phyloP scores from a whole-genome alignment of 2,329 filamentous ascomycete genomes.

The Microdochium paspali region DNA sequence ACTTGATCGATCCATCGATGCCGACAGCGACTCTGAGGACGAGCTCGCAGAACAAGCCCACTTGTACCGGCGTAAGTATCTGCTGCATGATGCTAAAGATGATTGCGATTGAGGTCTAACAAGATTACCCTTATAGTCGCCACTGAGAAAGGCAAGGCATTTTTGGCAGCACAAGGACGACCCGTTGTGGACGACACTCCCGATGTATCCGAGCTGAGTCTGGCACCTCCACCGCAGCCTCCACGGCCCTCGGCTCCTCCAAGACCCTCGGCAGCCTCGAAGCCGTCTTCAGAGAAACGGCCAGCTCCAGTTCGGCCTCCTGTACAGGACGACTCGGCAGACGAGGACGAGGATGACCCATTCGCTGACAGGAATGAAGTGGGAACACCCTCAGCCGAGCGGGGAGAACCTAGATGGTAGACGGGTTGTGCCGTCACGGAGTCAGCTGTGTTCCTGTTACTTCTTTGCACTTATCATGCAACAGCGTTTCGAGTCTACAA shows the following conservation, averaged over 20 bases:
- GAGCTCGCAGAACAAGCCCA: constrained; percentile 59
- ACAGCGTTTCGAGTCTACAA: too few species aligned
- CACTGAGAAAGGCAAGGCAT: constrained; percentile 38
- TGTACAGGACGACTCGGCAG: constrained; percentile 46
- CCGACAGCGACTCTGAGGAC: constrained; percentile 62
- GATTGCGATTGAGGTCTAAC: not conserved
- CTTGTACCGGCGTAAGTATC: constrained; percentile 46
- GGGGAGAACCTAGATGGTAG: constrained; percentile 23
- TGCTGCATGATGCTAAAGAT: too few species aligned
- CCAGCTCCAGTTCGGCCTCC: constrained; percentile 24
- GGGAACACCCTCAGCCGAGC: constrained; percentile 26
- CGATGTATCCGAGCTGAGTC: constrained; percentile 34
- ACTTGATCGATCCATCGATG: constrained; percentile 76
- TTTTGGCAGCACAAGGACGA: not conserved
- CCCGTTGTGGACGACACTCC: not conserved
- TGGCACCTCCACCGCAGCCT: constrained; percentile 23
- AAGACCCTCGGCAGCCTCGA: constrained; percentile 32
- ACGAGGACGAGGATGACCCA: constrained; percentile 77
- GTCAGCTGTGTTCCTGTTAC: not conserved
- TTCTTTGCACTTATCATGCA: not conserved
- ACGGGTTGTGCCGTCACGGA: not conserved
- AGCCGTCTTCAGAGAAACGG: constrained; percentile 40
- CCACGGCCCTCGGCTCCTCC: constrained; percentile 36
- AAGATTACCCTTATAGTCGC: constrained; percentile 31
- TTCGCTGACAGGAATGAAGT: constrained; percentile 78